Evolutionary conservation across 2,329 filamentous ascomycete genomes (phyloP), one percentile per base, ranked within the genome.

Genomic region (Cadophora luteo-olivacea): DNA sequence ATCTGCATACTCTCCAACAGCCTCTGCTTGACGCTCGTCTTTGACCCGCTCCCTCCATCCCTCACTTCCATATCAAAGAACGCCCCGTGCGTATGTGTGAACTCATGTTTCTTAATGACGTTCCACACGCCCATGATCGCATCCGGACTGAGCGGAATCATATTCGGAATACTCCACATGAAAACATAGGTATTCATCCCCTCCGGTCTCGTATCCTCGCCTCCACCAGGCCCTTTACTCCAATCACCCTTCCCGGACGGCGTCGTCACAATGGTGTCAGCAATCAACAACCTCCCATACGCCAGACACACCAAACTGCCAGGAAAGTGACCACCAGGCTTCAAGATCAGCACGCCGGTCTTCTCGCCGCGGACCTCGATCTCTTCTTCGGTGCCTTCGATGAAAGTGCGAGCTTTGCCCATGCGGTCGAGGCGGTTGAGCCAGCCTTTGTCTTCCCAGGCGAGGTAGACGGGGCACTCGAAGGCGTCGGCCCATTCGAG

Each of bases 1-100:
- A 93, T 91, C 82, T 92, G 87, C 85, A 92, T 92, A 77, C 92
- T 94, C 69, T 93, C 87, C 75, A 94, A 75, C 32, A 95, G 84
- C 71, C 91, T 85, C 68, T 77, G 76, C 81, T 91, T 93, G 65
- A 92, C 82, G 70, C 64, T 66, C 19, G 65, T 72, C 48, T 71
- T 52, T 45, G 72, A 71, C 11, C 76, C 76, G 32, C 68, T 69
- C 84, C 80, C 5, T 75, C 73, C 60, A 70, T 82, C 82, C 68
- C 84, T 81, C 2, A 93, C 87, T 73, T 93, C 90, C 75, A 85
- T 83, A 0, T 86, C 87, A 2, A 83, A 74, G 70, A 94, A 93
- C 0, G 87, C 87, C 0, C 92, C 91, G 77, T 92, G 88, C 7
- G 91, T 90, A 69, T 86, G 86, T 14, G 80, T 80, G 72, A 93